Percentiles rank a stretch among this genome's conserved stretches.
Evolutionary conservation across 2,329 filamentous ascomycete species (phyloP).

Genomic region (Penicillium brasilianum): DNA sequence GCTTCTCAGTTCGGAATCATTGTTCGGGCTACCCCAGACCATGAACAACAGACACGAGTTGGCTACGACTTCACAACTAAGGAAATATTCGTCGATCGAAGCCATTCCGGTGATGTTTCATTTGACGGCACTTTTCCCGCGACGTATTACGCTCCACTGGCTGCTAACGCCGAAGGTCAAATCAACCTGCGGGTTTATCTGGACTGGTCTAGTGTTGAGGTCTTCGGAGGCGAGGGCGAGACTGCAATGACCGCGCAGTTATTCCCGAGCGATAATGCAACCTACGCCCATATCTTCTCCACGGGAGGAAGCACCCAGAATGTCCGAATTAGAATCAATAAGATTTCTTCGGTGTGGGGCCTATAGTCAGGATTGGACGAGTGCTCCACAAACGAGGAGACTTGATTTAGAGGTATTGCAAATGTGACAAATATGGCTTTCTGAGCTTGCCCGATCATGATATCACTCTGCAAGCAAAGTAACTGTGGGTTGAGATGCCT

Average conservation of each 20-base stretch:
- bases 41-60: conserved; percentile 31
- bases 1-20: conserved; percentile 28
- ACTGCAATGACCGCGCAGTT: conserved; percentile 36
- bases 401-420: too few species aligned
- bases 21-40: conserved; percentile 26
- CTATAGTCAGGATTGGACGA: background rate
- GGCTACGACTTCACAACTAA: conserved; percentile 35
- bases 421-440: too few species aligned
- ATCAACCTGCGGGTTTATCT: conserved; percentile 33
- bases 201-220: conserved; percentile 38
- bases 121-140: conserved; percentile 33
- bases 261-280: conserved; percentile 30
- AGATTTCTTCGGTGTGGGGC: background rate
- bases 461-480: too few species aligned
- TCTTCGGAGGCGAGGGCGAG: conserved; percentile 36
- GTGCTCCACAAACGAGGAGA: too few species aligned
- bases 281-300: conserved; percentile 24
- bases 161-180: conserved; percentile 20
- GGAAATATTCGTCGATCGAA: conserved; percentile 34
- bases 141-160: conserved; percentile 27
- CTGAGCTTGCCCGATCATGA: too few species aligned
- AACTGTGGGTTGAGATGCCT: too few species aligned
- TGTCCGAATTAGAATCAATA: background rate
- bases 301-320: conserved; percentile 13
- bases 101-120: conserved; percentile 26